phyloP scores from a whole-genome alignment of 2,329 filamentous ascomycete genomes.

The Colletotrichum noveboracense region DNA sequence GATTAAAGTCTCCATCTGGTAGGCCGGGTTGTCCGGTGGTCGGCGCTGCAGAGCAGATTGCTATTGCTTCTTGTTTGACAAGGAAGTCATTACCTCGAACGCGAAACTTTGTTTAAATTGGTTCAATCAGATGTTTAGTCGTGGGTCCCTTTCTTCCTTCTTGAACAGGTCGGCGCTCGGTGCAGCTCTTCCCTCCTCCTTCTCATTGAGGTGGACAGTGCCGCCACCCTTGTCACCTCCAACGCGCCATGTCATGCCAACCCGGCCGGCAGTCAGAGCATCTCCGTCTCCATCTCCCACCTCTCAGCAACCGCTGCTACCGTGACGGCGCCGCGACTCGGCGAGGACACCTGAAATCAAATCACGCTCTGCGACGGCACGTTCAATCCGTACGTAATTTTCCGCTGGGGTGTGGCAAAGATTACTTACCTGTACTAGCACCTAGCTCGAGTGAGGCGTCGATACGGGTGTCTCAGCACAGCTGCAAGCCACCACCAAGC shows the following conservation, averaged over 20 bases:
- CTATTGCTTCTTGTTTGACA: background rate
- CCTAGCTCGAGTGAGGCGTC: background rate
- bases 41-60: background rate
- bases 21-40: background rate
- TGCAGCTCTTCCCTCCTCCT: background rate
- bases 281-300: background rate
- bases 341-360: background rate
- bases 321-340: background rate
- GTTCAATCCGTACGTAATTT: background rate
- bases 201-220: too few relatives aligned
- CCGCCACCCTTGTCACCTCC: background rate
- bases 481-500: background rate
- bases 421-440: background rate
- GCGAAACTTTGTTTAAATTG: background rate
- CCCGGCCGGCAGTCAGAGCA: background rate
- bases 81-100: background rate
- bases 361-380: background rate
- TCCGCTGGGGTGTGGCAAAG: background rate
- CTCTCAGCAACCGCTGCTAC: background rate
- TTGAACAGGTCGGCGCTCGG: background rate
- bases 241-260: background rate
- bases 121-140: background rate
- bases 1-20: background rate
- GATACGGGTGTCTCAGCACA: background rate
- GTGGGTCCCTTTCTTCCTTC: background rate